Evolutionary conservation across 768 basidiomycete species (phyloP).

Genomic region (Xerocomellus amylosporus): DNA sequence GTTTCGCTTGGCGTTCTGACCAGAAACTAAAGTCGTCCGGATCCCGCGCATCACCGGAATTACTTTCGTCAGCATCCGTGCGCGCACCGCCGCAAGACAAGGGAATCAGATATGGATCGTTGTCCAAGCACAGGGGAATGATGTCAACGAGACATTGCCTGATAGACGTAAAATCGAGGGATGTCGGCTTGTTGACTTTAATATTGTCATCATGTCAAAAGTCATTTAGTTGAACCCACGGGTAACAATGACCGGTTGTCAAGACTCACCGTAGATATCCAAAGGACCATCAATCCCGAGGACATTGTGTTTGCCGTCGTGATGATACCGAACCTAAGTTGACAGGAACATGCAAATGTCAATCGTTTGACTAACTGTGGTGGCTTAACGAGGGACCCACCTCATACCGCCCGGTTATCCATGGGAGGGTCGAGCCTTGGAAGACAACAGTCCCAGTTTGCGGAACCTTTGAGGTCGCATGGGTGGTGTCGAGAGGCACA

Average conservation of each 20-base stretch:
- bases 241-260: background rate
- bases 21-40: slow-evolving; percentile 95
- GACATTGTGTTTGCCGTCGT: slow-evolving; percentile 97
- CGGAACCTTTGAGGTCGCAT: slow-evolving; percentile 34
- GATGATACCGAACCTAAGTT: slow-evolving; percentile 79
- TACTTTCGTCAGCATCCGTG: slow-evolving; percentile 7
- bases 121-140: slow-evolving; percentile 84
- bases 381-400: slow-evolving; percentile 21
- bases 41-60: slow-evolving; percentile 50
- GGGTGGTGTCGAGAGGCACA: slow-evolving; percentile 51
- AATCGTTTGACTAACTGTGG: background rate
- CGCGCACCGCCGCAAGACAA: slow-evolving; percentile 50
- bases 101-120: slow-evolving; percentile 79
- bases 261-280: slow-evolving; percentile 77
- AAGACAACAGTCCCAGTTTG: slow-evolving; percentile 71
- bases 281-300: slow-evolving; percentile 82
- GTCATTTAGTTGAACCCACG: background rate
- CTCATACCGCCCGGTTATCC: slow-evolving; percentile 86
- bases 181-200: slow-evolving; percentile 66
- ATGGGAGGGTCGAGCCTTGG: slow-evolving; percentile 76
- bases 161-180: slow-evolving; percentile 63
- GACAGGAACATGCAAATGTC: background rate
- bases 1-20: slow-evolving; percentile 85
- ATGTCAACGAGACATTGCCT: slow-evolving; percentile 67
- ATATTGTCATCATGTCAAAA: background rate